A percentile compares a stretch with the other conserved stretches of the same genome.
Conservation (phyloP, 177 flowering plant genomes). For the Vitis hybrid region DNA sequence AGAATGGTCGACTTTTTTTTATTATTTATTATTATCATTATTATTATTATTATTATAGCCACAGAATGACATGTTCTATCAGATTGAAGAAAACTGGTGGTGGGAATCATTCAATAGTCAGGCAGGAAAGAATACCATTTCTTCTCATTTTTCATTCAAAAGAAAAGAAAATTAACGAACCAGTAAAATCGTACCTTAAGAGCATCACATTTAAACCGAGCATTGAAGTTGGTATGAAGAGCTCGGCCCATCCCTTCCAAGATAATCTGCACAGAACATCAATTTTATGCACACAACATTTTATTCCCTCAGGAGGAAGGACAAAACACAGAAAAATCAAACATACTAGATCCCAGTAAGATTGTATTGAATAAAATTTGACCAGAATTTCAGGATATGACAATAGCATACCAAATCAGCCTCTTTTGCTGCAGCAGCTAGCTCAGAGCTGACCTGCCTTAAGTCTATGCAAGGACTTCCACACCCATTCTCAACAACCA, state of each 20-base stretch:
- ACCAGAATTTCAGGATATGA: neutral
- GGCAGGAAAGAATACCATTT: too few relatives aligned
- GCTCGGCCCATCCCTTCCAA: slow-evolving; percentile 99
- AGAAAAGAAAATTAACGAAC: neutral
- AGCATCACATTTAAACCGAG: slow-evolving; percentile 83
- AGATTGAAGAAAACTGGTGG: too few relatives aligned
- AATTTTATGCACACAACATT: too few relatives aligned
- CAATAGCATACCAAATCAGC: slow-evolving; percentile 78
- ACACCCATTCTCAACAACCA: slow-evolving; percentile 98
- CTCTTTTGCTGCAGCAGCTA: slow-evolving; percentile 91
- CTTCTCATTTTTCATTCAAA: neutral
- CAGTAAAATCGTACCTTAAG: slow-evolving; percentile 56
- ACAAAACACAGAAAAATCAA: neutral
- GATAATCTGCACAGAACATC: slow-evolving; percentile 52
- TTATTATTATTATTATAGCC: too few relatives aligned
- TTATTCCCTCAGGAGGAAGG: neutral
- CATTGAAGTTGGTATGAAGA: slow-evolving; percentile 94
- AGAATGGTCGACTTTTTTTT: too few relatives aligned
- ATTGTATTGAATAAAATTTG: neutral
- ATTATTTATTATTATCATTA: too few relatives aligned
- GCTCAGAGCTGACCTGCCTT: slow-evolving; percentile 96
- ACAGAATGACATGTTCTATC: too few relatives aligned
- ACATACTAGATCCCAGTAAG: neutral
- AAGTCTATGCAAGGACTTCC: slow-evolving; percentile 98
- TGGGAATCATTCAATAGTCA: too few relatives aligned